A percentile compares a stretch with the other conserved stretches of the same genome.
These are phyloP conservation scores for Dendryphion nanum DNA, from an alignment of 2,329 filamentous ascomycete genomes.

Conservation along the genomic window DNA sequence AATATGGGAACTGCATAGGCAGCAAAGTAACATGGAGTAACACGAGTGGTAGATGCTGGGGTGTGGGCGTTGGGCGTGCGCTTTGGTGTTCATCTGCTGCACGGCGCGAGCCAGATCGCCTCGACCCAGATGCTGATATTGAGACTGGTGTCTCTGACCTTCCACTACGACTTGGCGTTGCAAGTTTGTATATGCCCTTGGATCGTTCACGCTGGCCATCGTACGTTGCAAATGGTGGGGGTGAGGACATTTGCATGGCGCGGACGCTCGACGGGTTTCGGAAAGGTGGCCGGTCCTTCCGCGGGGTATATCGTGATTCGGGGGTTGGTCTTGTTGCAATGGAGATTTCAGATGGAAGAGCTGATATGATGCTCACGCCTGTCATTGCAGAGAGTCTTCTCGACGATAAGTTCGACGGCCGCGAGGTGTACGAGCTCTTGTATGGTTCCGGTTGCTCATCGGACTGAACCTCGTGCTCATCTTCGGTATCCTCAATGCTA, in stretches of 20 bases:
- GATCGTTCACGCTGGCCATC: slow-evolving; percentile 29
- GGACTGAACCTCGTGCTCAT: slow-evolving; percentile 9
- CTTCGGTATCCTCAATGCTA: slow-evolving; percentile 25
- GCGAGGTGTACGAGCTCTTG: slow-evolving; percentile 32
- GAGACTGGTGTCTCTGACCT: slow-evolving; percentile 26
- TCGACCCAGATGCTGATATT: slow-evolving; percentile 24
- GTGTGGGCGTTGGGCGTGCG: slow-evolving; percentile 25
- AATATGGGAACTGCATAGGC: slow-evolving; percentile 65
- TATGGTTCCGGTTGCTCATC: slow-evolving; percentile 25
- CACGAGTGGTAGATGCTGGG: slow-evolving; percentile 62
- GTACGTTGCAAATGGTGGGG: slow-evolving; percentile 27
- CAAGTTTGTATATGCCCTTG: slow-evolving; percentile 31
- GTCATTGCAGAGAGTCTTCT: slow-evolving; percentile 30
- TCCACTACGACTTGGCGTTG: slow-evolving; percentile 30
- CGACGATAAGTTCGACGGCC: slow-evolving; percentile 15
- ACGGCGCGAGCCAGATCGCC: slow-evolving; percentile 25
- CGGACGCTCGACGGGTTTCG: slow-evolving; percentile 68
- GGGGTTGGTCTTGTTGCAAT: slow-evolving; percentile 31
- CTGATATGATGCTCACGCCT: slow-evolving; percentile 35
- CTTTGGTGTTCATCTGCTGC: slow-evolving; percentile 19
- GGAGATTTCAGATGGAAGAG: slow-evolving; percentile 36
- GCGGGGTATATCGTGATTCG: slow-evolving; percentile 53
- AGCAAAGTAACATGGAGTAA: slow-evolving; percentile 75
- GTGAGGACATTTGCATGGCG: slow-evolving; percentile 71
- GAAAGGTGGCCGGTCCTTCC: slow-evolving; percentile 63